Evolutionary conservation across 169 alveolate species (phyloP).

Genomic region (Plasmodium gaboni): DNA sequence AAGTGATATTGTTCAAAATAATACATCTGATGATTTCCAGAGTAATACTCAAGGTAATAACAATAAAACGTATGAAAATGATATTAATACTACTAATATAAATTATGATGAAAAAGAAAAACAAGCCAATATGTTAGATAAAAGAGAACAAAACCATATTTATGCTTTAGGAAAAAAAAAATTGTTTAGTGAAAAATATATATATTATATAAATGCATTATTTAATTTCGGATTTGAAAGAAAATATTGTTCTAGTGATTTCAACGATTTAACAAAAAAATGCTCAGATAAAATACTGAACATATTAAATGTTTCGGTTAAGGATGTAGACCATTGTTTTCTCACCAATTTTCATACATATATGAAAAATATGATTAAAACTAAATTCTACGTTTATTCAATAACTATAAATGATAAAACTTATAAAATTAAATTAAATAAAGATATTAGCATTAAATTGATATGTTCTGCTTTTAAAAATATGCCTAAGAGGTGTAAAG

Average conservation of each 20-base stretch:
- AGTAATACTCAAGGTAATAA: neutral
- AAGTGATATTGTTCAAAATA: neutral
- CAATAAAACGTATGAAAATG: neutral
- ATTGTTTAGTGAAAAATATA: conserved; percentile 44
- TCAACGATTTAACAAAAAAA: conserved; percentile 60
- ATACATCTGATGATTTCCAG: neutral
- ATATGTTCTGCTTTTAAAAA: conserved; percentile 64
- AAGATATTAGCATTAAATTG: conserved; percentile 31
- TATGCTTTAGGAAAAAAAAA: neutral
- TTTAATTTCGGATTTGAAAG: conserved; percentile 63
- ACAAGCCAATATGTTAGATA: neutral
- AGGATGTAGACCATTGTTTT: conserved; percentile 50
- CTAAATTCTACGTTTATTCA: conserved; percentile 60
- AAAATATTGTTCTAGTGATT: conserved; percentile 52
- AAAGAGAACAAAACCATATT: neutral
- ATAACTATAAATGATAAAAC: conserved; percentile 40
- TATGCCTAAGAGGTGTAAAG: conserved; percentile 39
- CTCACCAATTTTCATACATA: conserved; percentile 48
- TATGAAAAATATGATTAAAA: conserved; percentile 66
- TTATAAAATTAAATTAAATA: conserved; percentile 58
- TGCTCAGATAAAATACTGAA: conserved; percentile 51
- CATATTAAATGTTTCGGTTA: conserved; percentile 21
- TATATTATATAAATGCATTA: conserved; percentile 59
- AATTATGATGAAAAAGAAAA: neutral
- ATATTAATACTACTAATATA: neutral